Evolutionary conservation across 2,329 filamentous ascomycete genomes (phyloP).

Genomic region (Thielaviopsis populi): DNA sequence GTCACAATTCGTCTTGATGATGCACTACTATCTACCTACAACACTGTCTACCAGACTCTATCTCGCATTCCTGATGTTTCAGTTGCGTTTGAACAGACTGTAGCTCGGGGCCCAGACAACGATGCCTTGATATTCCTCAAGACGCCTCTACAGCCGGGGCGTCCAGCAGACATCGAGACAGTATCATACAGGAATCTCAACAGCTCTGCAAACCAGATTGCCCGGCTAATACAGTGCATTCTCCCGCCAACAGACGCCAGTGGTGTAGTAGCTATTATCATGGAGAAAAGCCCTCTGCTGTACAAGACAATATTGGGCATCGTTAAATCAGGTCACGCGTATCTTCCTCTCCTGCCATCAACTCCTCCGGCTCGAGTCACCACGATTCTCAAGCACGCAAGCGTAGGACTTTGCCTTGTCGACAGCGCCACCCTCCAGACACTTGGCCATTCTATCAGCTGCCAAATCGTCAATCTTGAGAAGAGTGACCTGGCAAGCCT

Average conservation of each 20-base stretch:
- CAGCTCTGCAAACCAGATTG: constrained; percentile 46
- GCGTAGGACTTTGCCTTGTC: constrained; percentile 32
- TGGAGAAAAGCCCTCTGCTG: constrained; percentile 60
- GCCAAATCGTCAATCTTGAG: constrained; percentile 25
- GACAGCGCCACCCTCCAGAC: constrained; percentile 23
- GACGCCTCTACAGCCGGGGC: constrained; percentile 24
- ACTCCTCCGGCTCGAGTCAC: constrained; percentile 47
- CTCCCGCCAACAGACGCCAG: background rate
- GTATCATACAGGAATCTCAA: constrained; percentile 55
- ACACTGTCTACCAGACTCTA: constrained; percentile 26
- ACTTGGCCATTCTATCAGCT: constrained; percentile 9
- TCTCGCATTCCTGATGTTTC: constrained; percentile 31
- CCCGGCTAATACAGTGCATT: constrained; percentile 22
- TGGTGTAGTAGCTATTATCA: constrained; percentile 46
- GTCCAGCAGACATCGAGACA: constrained; percentile 23
- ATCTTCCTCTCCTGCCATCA: constrained; percentile 64
- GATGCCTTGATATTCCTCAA: constrained; percentile 49
- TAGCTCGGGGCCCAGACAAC: constrained; percentile 32
- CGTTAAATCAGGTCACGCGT: constrained; percentile 60
- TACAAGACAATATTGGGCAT: constrained; percentile 63
- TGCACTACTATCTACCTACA: constrained; percentile 34
- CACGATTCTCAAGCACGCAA: constrained; percentile 47
- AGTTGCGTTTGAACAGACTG: constrained; percentile 39
- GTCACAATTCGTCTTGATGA: constrained; percentile 20
- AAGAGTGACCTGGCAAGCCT: constrained; percentile 21